These are phyloP conservation scores for Barnettozyma californica DNA, from an alignment of 805 yeast species.

Conservation along the genomic window DNA sequence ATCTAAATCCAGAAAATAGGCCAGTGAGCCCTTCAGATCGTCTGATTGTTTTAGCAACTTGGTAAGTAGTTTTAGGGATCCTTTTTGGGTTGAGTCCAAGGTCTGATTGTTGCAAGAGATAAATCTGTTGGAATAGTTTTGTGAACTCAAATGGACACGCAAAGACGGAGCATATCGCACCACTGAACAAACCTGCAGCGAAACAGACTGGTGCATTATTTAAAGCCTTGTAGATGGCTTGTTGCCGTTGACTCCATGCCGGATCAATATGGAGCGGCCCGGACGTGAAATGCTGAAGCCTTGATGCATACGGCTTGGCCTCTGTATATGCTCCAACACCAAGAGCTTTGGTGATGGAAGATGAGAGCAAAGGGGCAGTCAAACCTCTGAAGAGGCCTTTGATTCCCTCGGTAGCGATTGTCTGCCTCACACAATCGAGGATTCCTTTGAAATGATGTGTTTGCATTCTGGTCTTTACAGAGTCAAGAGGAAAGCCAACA, in stretches of 20 bases:
- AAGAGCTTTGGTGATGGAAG: constrained; percentile 59
- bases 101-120: constrained; percentile 31
- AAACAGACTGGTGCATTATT: constrained; percentile 43
- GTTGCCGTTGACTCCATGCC: constrained; percentile 7
- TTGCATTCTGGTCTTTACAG: constrained; percentile 84
- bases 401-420: constrained; percentile 58
- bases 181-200: constrained; percentile 35
- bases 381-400: constrained; percentile 73
- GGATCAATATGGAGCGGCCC: constrained; percentile 11
- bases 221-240: constrained; percentile 18
- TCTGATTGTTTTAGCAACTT: constrained; percentile 49
- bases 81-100: constrained; percentile 28
- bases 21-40: constrained; percentile 56
- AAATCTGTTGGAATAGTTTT: constrained; percentile 74
- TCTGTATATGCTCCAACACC: constrained; percentile 60
- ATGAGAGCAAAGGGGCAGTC: constrained; percentile 63
- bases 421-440: constrained; percentile 49
- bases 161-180: constrained; percentile 54
- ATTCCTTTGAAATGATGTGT: constrained; percentile 60
- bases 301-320: constrained; percentile 39
- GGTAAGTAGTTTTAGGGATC: constrained; percentile 33
- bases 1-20: constrained; percentile 66
- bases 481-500: constrained; percentile 80
- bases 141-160: constrained; percentile 87
- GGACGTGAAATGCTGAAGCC: constrained; percentile 17